These are phyloP conservation scores for Trametes sanguinea DNA, from an alignment of 768 basidiomycete genomes.

Conservation along the genomic window DNA sequence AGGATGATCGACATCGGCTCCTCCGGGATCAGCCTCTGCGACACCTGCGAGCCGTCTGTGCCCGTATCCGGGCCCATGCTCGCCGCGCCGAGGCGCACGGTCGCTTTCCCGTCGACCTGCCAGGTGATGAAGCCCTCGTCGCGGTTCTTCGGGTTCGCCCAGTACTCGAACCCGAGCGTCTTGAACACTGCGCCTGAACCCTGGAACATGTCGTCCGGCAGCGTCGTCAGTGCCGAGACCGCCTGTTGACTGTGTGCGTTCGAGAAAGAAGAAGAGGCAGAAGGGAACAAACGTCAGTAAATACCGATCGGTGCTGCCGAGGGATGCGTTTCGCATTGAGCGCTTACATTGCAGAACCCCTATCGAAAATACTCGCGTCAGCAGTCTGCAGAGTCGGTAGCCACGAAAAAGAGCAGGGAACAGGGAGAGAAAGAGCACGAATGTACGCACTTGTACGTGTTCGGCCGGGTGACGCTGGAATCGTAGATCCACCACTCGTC, in stretches of 20 bases:
- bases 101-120: conserved; percentile 59
- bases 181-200: conserved; percentile 54
- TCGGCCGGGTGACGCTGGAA: conserved; percentile 36
- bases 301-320: not conserved
- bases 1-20: conserved; percentile 60
- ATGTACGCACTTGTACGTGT: conserved; percentile 37
- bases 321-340: not conserved
- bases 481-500: conserved; percentile 40
- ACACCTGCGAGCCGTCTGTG: conserved; percentile 49
- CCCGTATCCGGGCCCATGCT: conserved; percentile 52
- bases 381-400: not conserved
- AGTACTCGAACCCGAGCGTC: conserved; percentile 74
- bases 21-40: conserved; percentile 58
- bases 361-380: conserved; percentile 13
- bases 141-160: conserved; percentile 56
- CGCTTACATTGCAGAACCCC: conserved; percentile 52
- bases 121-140: conserved; percentile 71
- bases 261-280: not conserved
- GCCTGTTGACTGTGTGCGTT: conserved; percentile 45
- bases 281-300: not conserved
- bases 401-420: not conserved
- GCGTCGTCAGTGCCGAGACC: conserved; percentile 46
- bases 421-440: conserved; percentile 16
- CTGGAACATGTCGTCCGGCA: conserved; percentile 58
- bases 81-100: conserved; percentile 52